Evolutionary conservation across 495 filamentous ascomycete species (phyloP).

Genomic region (Bacidia gigantensis): DNA sequence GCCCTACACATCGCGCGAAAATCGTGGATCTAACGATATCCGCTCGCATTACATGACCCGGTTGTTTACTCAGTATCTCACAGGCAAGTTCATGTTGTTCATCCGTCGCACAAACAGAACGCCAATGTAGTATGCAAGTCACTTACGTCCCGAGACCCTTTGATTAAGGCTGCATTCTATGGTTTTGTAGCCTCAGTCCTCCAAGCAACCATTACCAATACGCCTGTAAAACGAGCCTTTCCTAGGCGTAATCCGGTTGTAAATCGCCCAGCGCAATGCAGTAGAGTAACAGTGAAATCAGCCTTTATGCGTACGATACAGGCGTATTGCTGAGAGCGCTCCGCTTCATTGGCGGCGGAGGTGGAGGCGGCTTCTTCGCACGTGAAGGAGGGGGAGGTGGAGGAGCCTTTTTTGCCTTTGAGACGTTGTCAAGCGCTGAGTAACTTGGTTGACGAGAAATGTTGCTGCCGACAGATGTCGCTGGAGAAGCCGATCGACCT

Average conservation of each 20-base stretch:
- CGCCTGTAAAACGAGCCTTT: neutral
- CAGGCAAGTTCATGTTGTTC: neutral
- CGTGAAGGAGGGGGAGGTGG: slow-evolving; percentile 74
- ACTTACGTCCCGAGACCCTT: no score
- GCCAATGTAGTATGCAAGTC: neutral
- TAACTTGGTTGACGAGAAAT: slow-evolving; percentile 43
- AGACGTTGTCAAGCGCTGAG: slow-evolving; percentile 28
- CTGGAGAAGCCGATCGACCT: slow-evolving; percentile 44
- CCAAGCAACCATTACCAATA: no score
- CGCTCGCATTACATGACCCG: no score
- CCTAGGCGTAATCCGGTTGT: neutral
- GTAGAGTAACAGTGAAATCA: neutral
- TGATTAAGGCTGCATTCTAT: no score
- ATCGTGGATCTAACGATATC: no score
- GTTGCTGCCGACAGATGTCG: slow-evolving; percentile 46
- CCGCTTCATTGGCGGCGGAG: slow-evolving; percentile 37
- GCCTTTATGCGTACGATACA: slow-evolving; percentile 14
- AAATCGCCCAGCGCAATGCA: neutral
- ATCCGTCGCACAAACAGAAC: no score
- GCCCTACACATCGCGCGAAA: no score
- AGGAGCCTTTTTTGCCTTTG: slow-evolving; percentile 50
- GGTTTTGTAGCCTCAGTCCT: no score
- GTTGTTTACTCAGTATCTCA: neutral
- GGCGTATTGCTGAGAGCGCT: slow-evolving; percentile 23
- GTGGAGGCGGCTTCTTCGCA: slow-evolving; percentile 64